A percentile compares a stretch with the other conserved stretches of the same genome.
Evolutionary conservation across 345 rosid species (phyloP).

Genomic region (Murraya paniculata): DNA sequence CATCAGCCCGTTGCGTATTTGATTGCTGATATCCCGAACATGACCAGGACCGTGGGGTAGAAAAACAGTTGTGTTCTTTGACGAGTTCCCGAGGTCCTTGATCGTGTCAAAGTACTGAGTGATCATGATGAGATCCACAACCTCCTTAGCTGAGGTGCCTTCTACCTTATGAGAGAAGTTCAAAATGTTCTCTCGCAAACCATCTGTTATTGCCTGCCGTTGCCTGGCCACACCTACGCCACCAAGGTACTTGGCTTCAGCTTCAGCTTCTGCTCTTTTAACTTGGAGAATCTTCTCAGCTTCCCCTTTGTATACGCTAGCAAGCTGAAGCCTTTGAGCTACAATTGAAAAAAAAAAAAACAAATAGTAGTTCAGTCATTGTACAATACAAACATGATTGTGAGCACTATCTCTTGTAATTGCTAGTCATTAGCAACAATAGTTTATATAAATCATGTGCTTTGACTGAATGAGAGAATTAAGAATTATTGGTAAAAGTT

Average conservation of each 20-base stretch:
- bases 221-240: slow-evolving; percentile 98
- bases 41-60: slow-evolving; percentile 99
- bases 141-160: slow-evolving; percentile 91
- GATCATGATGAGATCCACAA: slow-evolving; percentile 96
- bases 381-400: background rate
- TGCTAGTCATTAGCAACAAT: background rate
- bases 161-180: slow-evolving; percentile 88
- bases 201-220: slow-evolving; percentile 97
- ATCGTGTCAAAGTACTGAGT: slow-evolving; percentile 96
- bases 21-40: slow-evolving; percentile 79
- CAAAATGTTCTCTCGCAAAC: slow-evolving; percentile 91
- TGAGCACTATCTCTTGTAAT: background rate
- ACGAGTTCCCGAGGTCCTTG: slow-evolving; percentile 86
- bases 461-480: background rate
- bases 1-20: slow-evolving; percentile 89
- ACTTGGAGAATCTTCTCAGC: slow-evolving; percentile 90
- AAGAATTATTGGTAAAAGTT: no score
- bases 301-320: slow-evolving; percentile 98
- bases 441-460: background rate
- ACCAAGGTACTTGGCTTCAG: slow-evolving; percentile 92
- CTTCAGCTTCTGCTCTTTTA: slow-evolving; percentile 93
- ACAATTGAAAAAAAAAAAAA: slow-evolving; percentile 31
- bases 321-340: slow-evolving; percentile 99
- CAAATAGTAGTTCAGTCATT: background rate
- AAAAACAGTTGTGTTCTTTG: slow-evolving; percentile 91